Conservation (phyloP, 306 rosid genomes). For the Abrus pulchellus region DNA sequence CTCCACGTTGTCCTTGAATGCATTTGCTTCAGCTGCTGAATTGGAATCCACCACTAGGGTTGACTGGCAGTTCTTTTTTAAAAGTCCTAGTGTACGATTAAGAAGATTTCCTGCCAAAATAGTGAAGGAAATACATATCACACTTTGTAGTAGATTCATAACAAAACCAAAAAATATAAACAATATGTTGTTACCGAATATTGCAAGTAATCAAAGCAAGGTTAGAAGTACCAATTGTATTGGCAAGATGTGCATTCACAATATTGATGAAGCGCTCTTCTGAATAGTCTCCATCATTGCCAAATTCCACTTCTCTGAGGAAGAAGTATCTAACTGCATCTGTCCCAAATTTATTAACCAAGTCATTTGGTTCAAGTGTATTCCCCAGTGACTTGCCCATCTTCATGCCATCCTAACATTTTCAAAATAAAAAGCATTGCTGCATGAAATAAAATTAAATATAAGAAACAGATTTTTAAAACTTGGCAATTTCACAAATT, state of each 20-base stretch:
- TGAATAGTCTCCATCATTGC: slow-evolving; percentile 93
- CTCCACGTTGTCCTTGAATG: slow-evolving; percentile 75
- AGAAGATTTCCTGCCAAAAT: slow-evolving; percentile 87
- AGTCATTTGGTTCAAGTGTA: slow-evolving; percentile 95
- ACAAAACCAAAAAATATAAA: not conserved
- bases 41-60: slow-evolving; percentile 80
- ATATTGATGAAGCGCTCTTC: slow-evolving; percentile 92
- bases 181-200: slow-evolving; percentile 25
- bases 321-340: slow-evolving; percentile 98
- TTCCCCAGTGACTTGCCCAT: slow-evolving; percentile 98
- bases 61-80: slow-evolving; percentile 89
- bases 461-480: slow-evolving; percentile 56
- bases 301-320: slow-evolving; percentile 94
- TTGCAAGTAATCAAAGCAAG: slow-evolving; percentile 35
- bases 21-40: slow-evolving; percentile 77
- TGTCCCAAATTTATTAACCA: slow-evolving; percentile 82
- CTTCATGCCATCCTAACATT: slow-evolving; percentile 97
- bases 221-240: slow-evolving; percentile 77
- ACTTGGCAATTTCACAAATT: slow-evolving; percentile 30
- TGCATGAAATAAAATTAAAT: slow-evolving; percentile 72
- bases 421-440: slow-evolving; percentile 73
- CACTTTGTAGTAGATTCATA: slow-evolving; percentile 32
- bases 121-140: slow-evolving; percentile 36
- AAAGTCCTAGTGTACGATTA: slow-evolving; percentile 90
- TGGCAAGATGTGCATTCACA: slow-evolving; percentile 98